Percentiles rank a stretch among this genome's conserved stretches.
Conservation (phyloP, 441 rosid genomes). For the Syzygium syzygioides region DNA sequence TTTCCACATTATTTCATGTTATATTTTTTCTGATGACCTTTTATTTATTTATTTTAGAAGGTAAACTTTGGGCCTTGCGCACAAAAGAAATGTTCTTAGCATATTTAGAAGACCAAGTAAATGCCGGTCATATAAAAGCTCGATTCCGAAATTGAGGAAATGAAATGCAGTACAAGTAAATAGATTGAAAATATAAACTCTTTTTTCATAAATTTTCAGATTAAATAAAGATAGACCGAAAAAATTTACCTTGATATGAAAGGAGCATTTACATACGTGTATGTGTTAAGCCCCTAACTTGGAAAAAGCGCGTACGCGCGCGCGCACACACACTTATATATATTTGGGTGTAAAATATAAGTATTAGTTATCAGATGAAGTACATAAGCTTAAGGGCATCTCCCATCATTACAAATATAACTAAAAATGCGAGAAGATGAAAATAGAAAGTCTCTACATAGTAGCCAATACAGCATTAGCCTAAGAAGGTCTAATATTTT, state of each 20-base stretch:
- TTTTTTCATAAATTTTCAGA: neutral
- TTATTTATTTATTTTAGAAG: neutral
- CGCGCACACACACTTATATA: no score
- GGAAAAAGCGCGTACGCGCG: neutral
- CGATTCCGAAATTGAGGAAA: neutral
- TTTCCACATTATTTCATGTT: neutral
- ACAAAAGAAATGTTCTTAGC: neutral
- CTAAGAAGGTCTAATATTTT: no score
- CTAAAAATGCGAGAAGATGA: no score
- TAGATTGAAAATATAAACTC: neutral
- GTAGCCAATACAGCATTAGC: no score
- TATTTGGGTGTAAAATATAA: no score
- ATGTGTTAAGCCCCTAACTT: neutral
- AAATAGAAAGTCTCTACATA: no score
- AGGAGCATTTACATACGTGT: neutral
- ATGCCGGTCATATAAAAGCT: neutral
- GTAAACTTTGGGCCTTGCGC: neutral
- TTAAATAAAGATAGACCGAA: neutral
- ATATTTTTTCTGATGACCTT: neutral
- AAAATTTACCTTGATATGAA: neutral
- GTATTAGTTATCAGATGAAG: no score
- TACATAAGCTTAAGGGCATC: no score
- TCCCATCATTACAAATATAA: no score
- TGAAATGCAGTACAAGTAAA: neutral
- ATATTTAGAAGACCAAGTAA: neutral